Base-by-base conservation (phyloP, 75 land plant genomes). In the Cupressus sempervirens region DNA sequence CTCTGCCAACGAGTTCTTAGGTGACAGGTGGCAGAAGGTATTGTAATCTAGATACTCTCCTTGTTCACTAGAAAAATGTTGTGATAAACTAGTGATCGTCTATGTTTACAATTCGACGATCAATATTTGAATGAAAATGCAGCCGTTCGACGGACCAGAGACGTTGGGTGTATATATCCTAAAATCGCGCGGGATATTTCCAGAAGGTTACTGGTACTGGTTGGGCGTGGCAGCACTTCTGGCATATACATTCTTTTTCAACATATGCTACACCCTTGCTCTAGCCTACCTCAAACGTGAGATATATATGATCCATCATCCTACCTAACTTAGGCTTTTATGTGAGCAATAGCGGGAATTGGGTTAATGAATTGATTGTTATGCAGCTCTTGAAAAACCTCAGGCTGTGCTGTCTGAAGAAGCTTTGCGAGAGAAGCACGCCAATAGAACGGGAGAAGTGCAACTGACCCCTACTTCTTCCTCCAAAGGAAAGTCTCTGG, bases 1-100 rank as follows among this genome's bases (percentile, higher is more conserved):
- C 36, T 88, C 96, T 16, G 90, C 89, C 18, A 95, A 95, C 87
- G 97, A 95, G 84, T 92, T 95, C 75, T 90, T 93, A 74, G 97
- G 93, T 14, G 86, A 91, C 87, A 86, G 90, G 18, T 94, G 97
- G 97, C 83, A 91, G 74, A 89, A 89, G 94, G 97, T 94, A 85
- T 23, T 56, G 65, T 15, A 35, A 30, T 68, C 3, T 34, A 13
- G 41, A 14, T 45, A 32, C 35, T 35, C 9, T 50, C 0, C 82
- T 70, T 16, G 8, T 14, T 36, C 41, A 14, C 40, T 35, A 13
- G 1, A 30, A 30, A 30, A 36, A 30, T 18, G 50, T 30, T 16
- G 18, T 43, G 16, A 4, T 58, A 18, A 5, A 16, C 18, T 16
- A 54, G 0, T 7, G 72, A 68, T 11, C 72, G 7, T 3, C 0